Percentiles rank a stretch among this genome's conserved stretches.
These are phyloP conservation scores for Agastache rugosa DNA, from an alignment of 257 asterid genomes.

Conservation along the genomic window DNA sequence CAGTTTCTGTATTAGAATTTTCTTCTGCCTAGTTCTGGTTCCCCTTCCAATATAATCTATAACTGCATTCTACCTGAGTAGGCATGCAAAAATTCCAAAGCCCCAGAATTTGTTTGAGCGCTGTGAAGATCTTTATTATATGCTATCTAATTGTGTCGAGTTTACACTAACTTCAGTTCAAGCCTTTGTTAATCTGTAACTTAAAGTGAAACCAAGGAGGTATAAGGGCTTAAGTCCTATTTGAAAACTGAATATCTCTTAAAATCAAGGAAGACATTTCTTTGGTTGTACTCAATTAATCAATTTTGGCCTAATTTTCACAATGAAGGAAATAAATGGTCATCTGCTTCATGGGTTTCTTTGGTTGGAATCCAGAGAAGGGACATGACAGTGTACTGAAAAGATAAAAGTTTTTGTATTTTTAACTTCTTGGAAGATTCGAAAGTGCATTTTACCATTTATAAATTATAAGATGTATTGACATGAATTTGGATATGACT, in stretches of 20 bases:
- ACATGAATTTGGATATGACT: background rate
- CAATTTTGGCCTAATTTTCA: background rate
- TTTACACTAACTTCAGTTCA: background rate
- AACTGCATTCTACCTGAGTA: background rate
- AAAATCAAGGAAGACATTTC: too few species aligned
- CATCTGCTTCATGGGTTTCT: background rate
- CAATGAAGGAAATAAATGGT: background rate
- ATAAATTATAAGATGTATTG: background rate
- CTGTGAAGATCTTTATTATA: background rate
- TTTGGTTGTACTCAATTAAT: too few species aligned
- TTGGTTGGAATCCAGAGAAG: background rate
- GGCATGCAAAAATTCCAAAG: background rate
- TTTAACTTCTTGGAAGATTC: background rate
- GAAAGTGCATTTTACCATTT: background rate
- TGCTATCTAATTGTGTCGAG: background rate
- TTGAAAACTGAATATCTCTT: too few species aligned
- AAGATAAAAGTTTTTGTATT: too few species aligned
- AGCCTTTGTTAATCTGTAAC: too few species aligned
- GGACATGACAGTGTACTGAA: background rate
- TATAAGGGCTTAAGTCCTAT: too few species aligned
- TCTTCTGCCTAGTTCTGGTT: constrained; percentile 8
- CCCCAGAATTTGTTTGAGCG: background rate
- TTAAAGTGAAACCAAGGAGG: too few species aligned
- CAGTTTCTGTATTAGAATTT: background rate
- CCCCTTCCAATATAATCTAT: background rate